Conservation (phyloP, 1,284 basidiomycete species). For the Meira miltonrushii region DNA sequence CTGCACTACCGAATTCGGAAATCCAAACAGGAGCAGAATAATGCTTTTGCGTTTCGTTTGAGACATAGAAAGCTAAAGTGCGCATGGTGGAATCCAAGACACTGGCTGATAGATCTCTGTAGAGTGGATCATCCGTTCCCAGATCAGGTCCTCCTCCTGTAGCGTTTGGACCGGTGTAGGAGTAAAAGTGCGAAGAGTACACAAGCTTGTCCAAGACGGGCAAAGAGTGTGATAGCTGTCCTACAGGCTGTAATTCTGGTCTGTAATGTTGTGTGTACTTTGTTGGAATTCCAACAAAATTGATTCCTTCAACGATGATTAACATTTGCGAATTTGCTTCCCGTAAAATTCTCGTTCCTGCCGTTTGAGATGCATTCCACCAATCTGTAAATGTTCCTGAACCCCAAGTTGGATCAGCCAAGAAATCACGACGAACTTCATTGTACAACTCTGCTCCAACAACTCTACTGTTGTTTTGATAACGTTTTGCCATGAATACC, state of each 20-base stretch:
- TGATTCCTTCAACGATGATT: constrained; percentile 20
- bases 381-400: constrained; percentile 12
- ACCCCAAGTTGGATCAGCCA: constrained; percentile 15
- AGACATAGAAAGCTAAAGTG: constrained; percentile 14
- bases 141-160: constrained; percentile 11
- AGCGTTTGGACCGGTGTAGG: constrained; percentile 17
- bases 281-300: constrained; percentile 18
- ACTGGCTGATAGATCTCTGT: constrained; percentile 10
- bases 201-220: constrained; percentile 19
- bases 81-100: background rate
- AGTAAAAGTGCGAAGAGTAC: constrained; percentile 19
- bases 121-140: constrained; percentile 10
- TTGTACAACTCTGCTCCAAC: constrained; percentile 20
- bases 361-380: constrained; percentile 13
- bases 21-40: constrained; percentile 21
- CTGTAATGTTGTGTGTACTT: constrained; percentile 9
- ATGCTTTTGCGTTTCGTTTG: constrained; percentile 9
- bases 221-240: constrained; percentile 12
- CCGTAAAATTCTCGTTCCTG: constrained; percentile 12
- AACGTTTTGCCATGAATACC: constrained; percentile 13
- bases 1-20: constrained; percentile 14
- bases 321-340: constrained; percentile 16
- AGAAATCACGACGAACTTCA: constrained; percentile 12
- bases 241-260: constrained; percentile 14
- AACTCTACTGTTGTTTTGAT: constrained; percentile 15